Evolutionary conservation across 805 yeast species (phyloP).

Genomic region (Kurtzmaniella fragi): DNA sequence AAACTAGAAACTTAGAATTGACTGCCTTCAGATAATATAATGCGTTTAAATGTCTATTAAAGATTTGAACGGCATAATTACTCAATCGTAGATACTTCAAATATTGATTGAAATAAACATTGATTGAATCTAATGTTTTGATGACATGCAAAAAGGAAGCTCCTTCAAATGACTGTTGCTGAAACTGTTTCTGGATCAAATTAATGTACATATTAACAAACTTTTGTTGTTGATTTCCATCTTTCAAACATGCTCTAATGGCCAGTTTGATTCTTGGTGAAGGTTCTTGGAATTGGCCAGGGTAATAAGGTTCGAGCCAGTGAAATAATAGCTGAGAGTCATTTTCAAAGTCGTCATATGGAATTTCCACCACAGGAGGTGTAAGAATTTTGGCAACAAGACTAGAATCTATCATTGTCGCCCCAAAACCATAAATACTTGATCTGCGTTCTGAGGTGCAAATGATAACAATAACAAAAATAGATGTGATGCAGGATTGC

Average conservation of each 20-base stretch:
- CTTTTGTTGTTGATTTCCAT: conserved; percentile 25
- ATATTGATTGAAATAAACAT: conserved; percentile 18
- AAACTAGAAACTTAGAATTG: neutral
- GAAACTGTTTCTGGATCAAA: conserved; percentile 15
- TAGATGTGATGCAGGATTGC: no score
- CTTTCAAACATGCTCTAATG: conserved; percentile 31
- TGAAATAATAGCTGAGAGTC: conserved; percentile 27
- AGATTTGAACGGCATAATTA: conserved; percentile 14
- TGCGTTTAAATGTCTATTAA: conserved; percentile 24
- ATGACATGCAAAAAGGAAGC: conserved; percentile 8
- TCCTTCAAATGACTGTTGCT: conserved; percentile 4
- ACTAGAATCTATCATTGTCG: conserved; percentile 1
- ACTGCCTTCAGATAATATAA: conserved; percentile 17
- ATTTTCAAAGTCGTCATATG: conserved; percentile 24
- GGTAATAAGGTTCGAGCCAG: conserved; percentile 29
- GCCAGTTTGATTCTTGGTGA: conserved; percentile 32
- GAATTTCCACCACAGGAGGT: neutral
- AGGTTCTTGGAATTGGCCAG: conserved; percentile 18
- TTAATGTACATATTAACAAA: conserved; percentile 29
- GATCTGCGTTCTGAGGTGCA: neutral
- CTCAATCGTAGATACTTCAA: conserved; percentile 19
- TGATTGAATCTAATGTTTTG: conserved; percentile 13
- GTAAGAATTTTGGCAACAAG: neutral
- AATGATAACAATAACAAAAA: neutral
- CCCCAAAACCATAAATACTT: conserved; percentile 1